These are phyloP conservation scores for Saccharomycopsis olivae DNA, from an alignment of 805 yeast genomes.

Conservation along the genomic window DNA sequence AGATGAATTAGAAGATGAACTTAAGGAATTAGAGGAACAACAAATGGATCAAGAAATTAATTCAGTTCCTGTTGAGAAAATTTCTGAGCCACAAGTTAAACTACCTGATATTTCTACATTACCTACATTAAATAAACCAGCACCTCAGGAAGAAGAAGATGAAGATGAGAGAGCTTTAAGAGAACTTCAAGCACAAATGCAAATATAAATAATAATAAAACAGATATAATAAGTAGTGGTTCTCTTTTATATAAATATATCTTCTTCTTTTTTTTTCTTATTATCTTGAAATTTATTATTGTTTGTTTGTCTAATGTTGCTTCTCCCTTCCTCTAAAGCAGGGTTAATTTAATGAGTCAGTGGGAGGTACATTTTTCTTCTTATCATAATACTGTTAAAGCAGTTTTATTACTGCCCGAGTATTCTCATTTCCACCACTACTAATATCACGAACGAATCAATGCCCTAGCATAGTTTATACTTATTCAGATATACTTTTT, in stretches of 20 bases:
- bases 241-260: conserved; percentile 4
- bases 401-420: no score
- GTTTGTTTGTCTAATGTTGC: no score
- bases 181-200: conserved; percentile 82
- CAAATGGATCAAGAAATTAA: conserved; percentile 34
- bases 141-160: conserved; percentile 45
- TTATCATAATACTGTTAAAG: no score
- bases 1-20: conserved; percentile 91
- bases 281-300: not conserved
- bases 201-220: conserved; percentile 38
- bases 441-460: no score
- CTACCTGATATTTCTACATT: conserved; percentile 38
- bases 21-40: conserved; percentile 80
- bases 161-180: conserved; percentile 77
- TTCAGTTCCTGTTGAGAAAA: conserved; percentile 10
- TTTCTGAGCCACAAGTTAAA: conserved; percentile 22
- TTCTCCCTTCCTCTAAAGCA: no score
- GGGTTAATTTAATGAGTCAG: no score
- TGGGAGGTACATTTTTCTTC: no score
- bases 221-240: not conserved
- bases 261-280: conserved; percentile 2
- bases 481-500: no score
- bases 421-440: no score
- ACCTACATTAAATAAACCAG: conserved; percentile 24
- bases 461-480: no score